Evolutionary conservation across 495 filamentous ascomycete species (phyloP).

Genomic region (Hypoxylon fragiforme): DNA sequence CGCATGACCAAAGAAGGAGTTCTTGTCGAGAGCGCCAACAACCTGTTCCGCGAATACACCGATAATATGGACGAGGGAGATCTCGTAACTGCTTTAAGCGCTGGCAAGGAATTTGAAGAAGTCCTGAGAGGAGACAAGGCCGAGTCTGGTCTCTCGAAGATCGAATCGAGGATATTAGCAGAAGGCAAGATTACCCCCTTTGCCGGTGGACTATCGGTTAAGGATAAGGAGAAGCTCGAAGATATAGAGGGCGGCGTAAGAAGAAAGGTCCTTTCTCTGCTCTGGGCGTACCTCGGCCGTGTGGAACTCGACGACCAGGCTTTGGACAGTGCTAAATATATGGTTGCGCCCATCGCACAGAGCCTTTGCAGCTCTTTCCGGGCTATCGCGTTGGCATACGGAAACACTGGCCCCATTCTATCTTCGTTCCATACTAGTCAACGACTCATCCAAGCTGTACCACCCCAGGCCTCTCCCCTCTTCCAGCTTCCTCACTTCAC

Average conservation of each 20-base stretch:
- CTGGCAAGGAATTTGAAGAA: slow-evolving; percentile 75
- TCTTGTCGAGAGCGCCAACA: slow-evolving; percentile 86
- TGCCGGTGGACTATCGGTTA: slow-evolving; percentile 63
- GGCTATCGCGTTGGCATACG: slow-evolving; percentile 84
- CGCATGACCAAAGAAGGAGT: slow-evolving; percentile 88
- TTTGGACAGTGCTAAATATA: slow-evolving; percentile 73
- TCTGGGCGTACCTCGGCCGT: slow-evolving; percentile 94
- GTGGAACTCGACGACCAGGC: slow-evolving; percentile 71
- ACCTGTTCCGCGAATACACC: slow-evolving; percentile 88
- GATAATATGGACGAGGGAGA: slow-evolving; percentile 79
- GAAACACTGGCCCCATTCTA: slow-evolving; percentile 78
- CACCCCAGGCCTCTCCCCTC: slow-evolving; percentile 81
- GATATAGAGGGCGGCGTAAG: slow-evolving; percentile 70
- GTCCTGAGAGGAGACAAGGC: slow-evolving; percentile 70
- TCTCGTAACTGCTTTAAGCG: slow-evolving; percentile 76
- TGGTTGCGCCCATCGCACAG: slow-evolving; percentile 84
- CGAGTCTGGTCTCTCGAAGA: slow-evolving; percentile 73
- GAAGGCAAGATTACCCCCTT: slow-evolving; percentile 53
- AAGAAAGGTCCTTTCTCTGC: slow-evolving; percentile 81
- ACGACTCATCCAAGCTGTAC: slow-evolving; percentile 83
- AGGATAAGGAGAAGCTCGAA: slow-evolving; percentile 69
- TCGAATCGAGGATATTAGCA: slow-evolving; percentile 76
- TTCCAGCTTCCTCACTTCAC: slow-evolving; percentile 92
- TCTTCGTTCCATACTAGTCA: slow-evolving; percentile 82
- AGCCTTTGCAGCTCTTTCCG: slow-evolving; percentile 82